These are phyloP conservation scores for Mucor indicus DNA, from an alignment of 371 early-diverging fungal species.

Conservation along the genomic window DNA sequence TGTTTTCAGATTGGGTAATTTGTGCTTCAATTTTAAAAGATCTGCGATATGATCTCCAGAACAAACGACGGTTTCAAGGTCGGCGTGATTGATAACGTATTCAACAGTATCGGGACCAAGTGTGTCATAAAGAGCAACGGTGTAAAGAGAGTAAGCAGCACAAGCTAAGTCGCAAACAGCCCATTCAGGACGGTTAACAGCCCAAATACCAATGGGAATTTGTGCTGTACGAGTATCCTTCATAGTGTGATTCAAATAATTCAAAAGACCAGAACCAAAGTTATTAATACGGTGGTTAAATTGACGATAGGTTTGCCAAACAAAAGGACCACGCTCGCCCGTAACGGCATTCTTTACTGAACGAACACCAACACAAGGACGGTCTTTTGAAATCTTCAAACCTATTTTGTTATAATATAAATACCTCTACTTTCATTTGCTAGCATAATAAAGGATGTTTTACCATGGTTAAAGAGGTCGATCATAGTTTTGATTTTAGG, in stretches of 20 bases:
- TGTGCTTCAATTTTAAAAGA: slow-evolving; percentile 51
- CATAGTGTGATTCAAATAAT: slow-evolving; percentile 42
- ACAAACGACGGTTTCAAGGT: slow-evolving; percentile 72
- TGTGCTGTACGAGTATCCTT: slow-evolving; percentile 25
- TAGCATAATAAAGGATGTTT: not conserved
- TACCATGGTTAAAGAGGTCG: slow-evolving; percentile 42
- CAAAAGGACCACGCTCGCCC: slow-evolving; percentile 65
- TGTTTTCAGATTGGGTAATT: slow-evolving; percentile 62
- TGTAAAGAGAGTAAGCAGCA: slow-evolving; percentile 51
- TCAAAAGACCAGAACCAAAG: slow-evolving; percentile 63
- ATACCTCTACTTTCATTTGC: not conserved
- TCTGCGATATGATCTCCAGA: slow-evolving; percentile 66
- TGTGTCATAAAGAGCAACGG: slow-evolving; percentile 96
- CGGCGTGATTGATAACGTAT: slow-evolving; percentile 68
- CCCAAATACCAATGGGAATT: slow-evolving; percentile 64
- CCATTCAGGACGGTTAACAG: slow-evolving; percentile 94
- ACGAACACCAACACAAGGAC: slow-evolving; percentile 57
- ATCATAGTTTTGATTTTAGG: slow-evolving; percentile 45
- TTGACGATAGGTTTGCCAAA: slow-evolving; percentile 77
- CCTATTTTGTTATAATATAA: slow-evolving; percentile 13
- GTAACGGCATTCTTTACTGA: slow-evolving; percentile 43
- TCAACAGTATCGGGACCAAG: slow-evolving; percentile 80
- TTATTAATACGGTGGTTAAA: slow-evolving; percentile 65
- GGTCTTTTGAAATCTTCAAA: slow-evolving; percentile 33
- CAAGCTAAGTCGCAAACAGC: slow-evolving; percentile 72